A percentile compares a stretch with the other conserved stretches of the same genome.
Evolutionary conservation across 2,329 filamentous ascomycete genomes (phyloP).

Genomic region (Stemphylium lycopersici): DNA sequence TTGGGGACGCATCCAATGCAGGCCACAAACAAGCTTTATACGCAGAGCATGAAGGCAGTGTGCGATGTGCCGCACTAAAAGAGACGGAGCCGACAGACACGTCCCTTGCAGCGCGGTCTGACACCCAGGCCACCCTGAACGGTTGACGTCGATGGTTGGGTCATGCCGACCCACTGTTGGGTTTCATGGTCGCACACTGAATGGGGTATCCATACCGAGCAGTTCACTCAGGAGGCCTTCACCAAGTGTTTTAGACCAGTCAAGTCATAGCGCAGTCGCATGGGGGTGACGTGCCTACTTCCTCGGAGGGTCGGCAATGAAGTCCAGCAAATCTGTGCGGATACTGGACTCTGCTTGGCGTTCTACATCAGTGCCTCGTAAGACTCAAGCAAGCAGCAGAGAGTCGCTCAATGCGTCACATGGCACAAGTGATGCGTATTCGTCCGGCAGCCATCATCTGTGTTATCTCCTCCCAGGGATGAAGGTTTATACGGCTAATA

Average conservation of each 20-base stretch:
- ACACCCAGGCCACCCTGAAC: neutral
- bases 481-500: too few relatives aligned
- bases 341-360: too few relatives aligned
- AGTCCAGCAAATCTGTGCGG: too few relatives aligned
- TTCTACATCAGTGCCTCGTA: too few relatives aligned
- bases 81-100: neutral
- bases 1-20: neutral
- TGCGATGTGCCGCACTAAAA: neutral
- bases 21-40: conserved; percentile 2
- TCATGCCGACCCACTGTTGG: neutral
- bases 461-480: too few relatives aligned
- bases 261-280: neutral
- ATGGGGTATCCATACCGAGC: neutral
- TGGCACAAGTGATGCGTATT: too few relatives aligned
- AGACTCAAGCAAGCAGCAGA: too few relatives aligned
- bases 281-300: neutral
- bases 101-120: neutral
- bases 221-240: neutral
- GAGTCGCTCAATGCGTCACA: too few relatives aligned
- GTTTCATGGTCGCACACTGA: neutral
- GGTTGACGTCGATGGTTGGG: conserved; percentile 1
- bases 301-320: too few relatives aligned
- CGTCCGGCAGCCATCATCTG: too few relatives aligned
- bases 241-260: neutral
- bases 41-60: neutral